phyloP scores from a whole-genome alignment of 257 asterid genomes.

The Jasminum sambac region DNA sequence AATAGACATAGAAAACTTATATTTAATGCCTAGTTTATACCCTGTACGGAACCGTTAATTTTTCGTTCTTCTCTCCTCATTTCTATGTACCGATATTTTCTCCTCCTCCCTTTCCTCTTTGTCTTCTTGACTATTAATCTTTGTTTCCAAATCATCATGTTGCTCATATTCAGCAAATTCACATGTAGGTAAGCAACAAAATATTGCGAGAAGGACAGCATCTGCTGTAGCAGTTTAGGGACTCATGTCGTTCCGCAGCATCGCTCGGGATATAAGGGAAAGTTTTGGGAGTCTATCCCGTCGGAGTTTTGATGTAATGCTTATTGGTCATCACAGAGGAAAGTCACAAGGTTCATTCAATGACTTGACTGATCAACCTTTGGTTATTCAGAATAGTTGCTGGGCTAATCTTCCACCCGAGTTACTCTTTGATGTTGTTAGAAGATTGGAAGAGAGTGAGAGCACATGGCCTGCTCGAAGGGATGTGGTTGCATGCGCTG shows the following conservation, averaged over 20 bases:
- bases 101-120: constrained; percentile 32
- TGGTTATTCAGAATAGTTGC: constrained; percentile 61
- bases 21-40: constrained; percentile 35
- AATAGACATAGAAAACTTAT: constrained; percentile 29
- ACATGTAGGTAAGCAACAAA: constrained; percentile 22
- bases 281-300: constrained; percentile 88
- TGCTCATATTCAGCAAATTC: constrained; percentile 37
- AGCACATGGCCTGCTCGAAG: constrained; percentile 88
- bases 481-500: constrained; percentile 85
- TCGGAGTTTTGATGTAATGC: constrained; percentile 71
- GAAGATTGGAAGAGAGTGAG: constrained; percentile 91
- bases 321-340: constrained; percentile 69
- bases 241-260: constrained; percentile 86
- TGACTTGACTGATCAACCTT: constrained; percentile 59
- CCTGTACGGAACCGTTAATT: constrained; percentile 50
- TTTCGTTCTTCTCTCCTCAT: constrained; percentile 26
- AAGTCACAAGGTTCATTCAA: constrained; percentile 71
- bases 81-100: constrained; percentile 37
- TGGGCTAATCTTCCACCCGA: constrained; percentile 98
- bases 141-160: constrained; percentile 24
- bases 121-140: constrained; percentile 22
- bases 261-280: constrained; percentile 84
- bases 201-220: not conserved
- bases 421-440: constrained; percentile 77
- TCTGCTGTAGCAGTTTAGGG: constrained; percentile 18